Conservation (phyloP, 148 eudicot genomes). For the Persicaria maculosa region DNA sequence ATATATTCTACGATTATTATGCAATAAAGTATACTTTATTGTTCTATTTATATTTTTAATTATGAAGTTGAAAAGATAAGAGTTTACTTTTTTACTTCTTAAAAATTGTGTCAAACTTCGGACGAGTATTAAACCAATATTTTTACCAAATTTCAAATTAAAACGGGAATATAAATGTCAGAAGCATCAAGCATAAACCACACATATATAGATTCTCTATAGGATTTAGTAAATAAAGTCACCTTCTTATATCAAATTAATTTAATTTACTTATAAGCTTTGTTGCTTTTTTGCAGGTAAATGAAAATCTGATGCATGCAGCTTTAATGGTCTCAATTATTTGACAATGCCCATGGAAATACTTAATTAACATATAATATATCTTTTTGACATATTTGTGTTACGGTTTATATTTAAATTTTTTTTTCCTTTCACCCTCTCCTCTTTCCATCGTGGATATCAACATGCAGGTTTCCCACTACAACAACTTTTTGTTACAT, state of each 20-base stretch:
- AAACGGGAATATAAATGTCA: background rate
- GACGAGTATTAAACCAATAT: too few relatives aligned
- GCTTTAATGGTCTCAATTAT: background rate
- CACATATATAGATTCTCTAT: background rate
- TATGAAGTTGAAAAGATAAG: too few relatives aligned
- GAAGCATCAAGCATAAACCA: too few relatives aligned
- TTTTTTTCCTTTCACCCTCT: background rate
- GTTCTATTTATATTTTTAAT: too few relatives aligned
- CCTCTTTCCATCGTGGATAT: background rate
- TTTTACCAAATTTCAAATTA: too few relatives aligned
- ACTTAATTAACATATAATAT: background rate
- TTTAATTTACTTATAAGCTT: background rate
- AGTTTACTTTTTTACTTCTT: too few relatives aligned
- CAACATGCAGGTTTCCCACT: background rate
- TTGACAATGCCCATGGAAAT: background rate
- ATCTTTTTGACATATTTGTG: background rate
- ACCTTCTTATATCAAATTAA: background rate
- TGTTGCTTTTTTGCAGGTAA: conserved; percentile 1
- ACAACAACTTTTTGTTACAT: background rate
- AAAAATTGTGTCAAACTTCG: too few relatives aligned
- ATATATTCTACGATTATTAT: too few relatives aligned
- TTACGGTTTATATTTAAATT: too few relatives aligned
- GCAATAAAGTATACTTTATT: too few relatives aligned
- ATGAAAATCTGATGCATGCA: background rate
- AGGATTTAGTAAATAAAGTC: background rate